These are phyloP conservation scores for Chaetothyriales sp. DNA, from an alignment of 2,329 filamentous ascomycete species.

Conservation along the genomic window DNA sequence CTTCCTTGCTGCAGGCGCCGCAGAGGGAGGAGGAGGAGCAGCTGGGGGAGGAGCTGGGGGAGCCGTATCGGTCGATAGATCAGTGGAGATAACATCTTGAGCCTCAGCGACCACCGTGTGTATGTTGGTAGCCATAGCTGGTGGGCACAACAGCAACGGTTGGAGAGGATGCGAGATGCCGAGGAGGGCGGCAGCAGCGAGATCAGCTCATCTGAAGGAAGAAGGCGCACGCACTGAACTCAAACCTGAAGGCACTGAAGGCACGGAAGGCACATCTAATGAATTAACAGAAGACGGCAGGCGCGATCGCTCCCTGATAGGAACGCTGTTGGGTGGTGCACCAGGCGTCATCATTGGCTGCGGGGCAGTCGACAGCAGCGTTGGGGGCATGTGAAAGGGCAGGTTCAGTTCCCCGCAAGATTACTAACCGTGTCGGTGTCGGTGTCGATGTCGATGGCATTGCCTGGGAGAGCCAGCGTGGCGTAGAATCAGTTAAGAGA, in stretches of 20 bases:
- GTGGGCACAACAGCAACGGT: neutral
- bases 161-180: neutral
- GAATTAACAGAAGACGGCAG: too few species aligned
- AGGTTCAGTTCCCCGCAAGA: neutral
- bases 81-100: constrained; percentile 8
- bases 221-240: neutral
- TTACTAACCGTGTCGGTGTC: neutral
- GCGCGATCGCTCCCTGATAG: neutral
- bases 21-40: neutral
- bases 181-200: neutral
- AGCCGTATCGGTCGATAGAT: constrained; percentile 2
- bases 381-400: neutral
- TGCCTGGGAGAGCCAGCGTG: too few species aligned
- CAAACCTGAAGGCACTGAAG: too few species aligned
- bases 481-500: too few species aligned
- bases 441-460: too few species aligned
- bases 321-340: constrained; percentile 1
- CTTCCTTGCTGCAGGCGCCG: neutral
- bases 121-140: constrained; percentile 9
- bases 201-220: neutral
- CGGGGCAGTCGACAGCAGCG: neutral
- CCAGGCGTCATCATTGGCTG: neutral
- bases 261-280: too few species aligned
- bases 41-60: neutral
- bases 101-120: constrained; percentile 8